Percentiles rank a stretch among this genome's conserved stretches.
Evolutionary conservation across 1,284 basidiomycete genomes (phyloP).

Genomic region (Malassezia globosa): DNA sequence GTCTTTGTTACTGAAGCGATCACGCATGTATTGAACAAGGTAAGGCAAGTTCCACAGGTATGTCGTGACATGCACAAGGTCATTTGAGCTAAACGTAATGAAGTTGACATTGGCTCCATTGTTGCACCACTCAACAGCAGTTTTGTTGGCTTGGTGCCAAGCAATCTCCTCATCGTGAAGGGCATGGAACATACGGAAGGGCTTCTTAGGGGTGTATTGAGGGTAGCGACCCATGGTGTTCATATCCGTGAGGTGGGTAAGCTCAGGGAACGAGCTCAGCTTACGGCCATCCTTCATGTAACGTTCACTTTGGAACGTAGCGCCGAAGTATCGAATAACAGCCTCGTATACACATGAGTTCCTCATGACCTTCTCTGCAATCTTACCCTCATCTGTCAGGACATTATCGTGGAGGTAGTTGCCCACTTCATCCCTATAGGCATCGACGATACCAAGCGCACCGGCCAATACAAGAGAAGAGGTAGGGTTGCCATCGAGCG

Average conservation of each 20-base stretch:
- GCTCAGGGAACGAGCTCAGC: slow-evolving; percentile 19
- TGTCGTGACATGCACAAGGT: slow-evolving; percentile 15
- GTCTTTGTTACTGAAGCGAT: slow-evolving; percentile 13
- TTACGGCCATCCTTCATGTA: slow-evolving; percentile 24
- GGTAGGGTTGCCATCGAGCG: slow-evolving; percentile 16
- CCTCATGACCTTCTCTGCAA: slow-evolving; percentile 14
- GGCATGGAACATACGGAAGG: slow-evolving; percentile 34
- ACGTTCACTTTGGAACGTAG: slow-evolving; percentile 13
- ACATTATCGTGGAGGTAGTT: slow-evolving; percentile 20
- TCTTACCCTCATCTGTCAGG: slow-evolving; percentile 24
- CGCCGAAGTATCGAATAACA: slow-evolving; percentile 18
- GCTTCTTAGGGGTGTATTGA: slow-evolving; percentile 21
- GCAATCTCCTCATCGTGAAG: slow-evolving; percentile 33
- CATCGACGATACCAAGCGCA: slow-evolving; percentile 25
- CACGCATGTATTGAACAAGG: slow-evolving; percentile 17
- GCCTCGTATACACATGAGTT: slow-evolving; percentile 25
- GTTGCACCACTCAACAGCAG: slow-evolving; percentile 32
- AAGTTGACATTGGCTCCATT: slow-evolving; percentile 39
- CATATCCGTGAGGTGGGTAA: slow-evolving; percentile 12
- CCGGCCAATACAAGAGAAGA: slow-evolving; percentile 33
- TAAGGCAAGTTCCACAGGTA: slow-evolving; percentile 16
- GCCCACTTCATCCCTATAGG: slow-evolving; percentile 26
- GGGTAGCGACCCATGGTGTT: slow-evolving; percentile 15
- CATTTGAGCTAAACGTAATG: slow-evolving; percentile 19
- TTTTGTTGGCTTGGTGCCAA: slow-evolving; percentile 24